Base-by-base conservation (phyloP, 495 filamentous ascomycete species). In the Staphylotrichum longicolle region DNA sequence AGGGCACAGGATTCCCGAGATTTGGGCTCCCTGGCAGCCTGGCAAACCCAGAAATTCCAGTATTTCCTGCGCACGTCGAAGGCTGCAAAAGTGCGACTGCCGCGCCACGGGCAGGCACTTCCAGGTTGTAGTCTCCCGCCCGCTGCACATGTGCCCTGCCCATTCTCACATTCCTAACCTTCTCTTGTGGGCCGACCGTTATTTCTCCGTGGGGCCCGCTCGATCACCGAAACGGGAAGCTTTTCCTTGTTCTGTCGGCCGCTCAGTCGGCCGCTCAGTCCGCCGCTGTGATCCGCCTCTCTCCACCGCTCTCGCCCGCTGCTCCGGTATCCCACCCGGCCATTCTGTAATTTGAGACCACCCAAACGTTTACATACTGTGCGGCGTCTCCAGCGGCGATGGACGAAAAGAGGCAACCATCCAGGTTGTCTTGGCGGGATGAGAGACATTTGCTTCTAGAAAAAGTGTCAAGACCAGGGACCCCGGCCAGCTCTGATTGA, bases 381-480 rank as follows among this genome's bases (percentile, higher is more conserved):
- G 9, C 15, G 8, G 1, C 15, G 34, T 14, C n/a, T 5, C 7
- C 30, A 15, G 37, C 9, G 15, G 10, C 5, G 58, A 20, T 8
- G 30, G 14, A 14, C 14, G 41, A 33, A 33, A 34, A 9, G 40
- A 32, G 58, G 9, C 20, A 37, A 33, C 37, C 37, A 46, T 47
- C 58, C 48, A 39, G 1, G 14, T 45, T 34, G 51, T 62, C 51
- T 50, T 55, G 52, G 59, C 52, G 20, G 35, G 47, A 59, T 14
- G 10, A 12, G 32, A 49, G 48, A 47, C 52, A 49, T 56, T 53
- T 60, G 50, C 52, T 62, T 62, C 59, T 49, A 62, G 59, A 62
- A 62, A 41, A 27, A 20, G 15, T 14, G 44, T 42, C 52, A 56
- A 56, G 58, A 60, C 12, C 37, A 7, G 15, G 9, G 15, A 53